Base-by-base conservation (phyloP, 176 grass and related monocot species). In the Olyra latifolia region DNA sequence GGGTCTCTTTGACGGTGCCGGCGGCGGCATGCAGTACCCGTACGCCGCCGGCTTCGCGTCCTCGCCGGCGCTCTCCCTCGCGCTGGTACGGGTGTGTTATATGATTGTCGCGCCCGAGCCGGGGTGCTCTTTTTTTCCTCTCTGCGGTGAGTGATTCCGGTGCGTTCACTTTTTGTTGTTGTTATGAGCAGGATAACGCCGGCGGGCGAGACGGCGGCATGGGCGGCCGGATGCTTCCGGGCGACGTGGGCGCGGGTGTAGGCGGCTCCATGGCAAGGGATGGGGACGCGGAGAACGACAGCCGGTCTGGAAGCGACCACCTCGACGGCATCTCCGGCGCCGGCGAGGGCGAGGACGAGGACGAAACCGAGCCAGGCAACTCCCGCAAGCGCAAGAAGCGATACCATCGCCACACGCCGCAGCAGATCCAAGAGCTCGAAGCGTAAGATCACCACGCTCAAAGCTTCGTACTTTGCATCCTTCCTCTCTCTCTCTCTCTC, bases 391-490 rank as follows among this genome's bases (percentile, higher is more conserved):
- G 88, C 12, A 93, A 93, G 86, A 98, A 98, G 75, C 79, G 90
- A 9, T 98, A 98, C 86, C 92, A 98, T 77, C 95, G 95, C 62
- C 95, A 98, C 86, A 98, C 90, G 30, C 95, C 95, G 71, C 90
- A 93, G 78, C 95, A 98, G 92, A 98, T 98, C 88, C 95, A 98
- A 66, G 90, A 98, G 74, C 88, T 98, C 64, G 95, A 98, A 87
- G 83, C 88, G 92, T 98, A 93, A 89, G 46, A 35, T 4, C 32
- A 19, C 55, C 9, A 4, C 1, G 2, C 0, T 23, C 23, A 16
- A n/a, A n/a, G 54, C 41, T 50, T 43, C 58, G 1, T 32, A 38
- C 4, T 76, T 38, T n/a, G 56, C 27, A 44, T 75, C 71, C 62
- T 66, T 23, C 43, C 8, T 52, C 53, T 77, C 2, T 35, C 62